phyloP scores from a whole-genome alignment of 2,329 filamentous ascomycete species.

The Thelonectria rubi region DNA sequence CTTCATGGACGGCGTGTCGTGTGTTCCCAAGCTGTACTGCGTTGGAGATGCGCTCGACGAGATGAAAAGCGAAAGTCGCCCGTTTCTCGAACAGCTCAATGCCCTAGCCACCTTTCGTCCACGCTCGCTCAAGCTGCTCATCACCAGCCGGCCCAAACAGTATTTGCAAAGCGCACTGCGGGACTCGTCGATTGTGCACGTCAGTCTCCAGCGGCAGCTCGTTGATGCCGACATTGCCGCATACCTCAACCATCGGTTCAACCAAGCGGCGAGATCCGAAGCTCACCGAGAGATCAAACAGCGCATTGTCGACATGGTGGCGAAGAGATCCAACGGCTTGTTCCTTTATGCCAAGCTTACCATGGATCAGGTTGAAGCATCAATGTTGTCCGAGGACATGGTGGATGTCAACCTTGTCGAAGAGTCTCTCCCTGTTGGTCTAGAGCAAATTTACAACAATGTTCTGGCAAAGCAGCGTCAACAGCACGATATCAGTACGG shows the following conservation, averaged over 20 bases:
- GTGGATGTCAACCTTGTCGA: slow-evolving; percentile 21
- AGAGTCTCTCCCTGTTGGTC: slow-evolving; percentile 30
- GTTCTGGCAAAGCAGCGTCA: slow-evolving; percentile 49
- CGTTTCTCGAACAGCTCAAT: slow-evolving; percentile 34
- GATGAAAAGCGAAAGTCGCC: slow-evolving; percentile 32
- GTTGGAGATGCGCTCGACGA: slow-evolving; percentile 38
- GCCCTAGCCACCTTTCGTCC: slow-evolving; percentile 32
- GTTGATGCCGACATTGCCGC: slow-evolving; percentile 32
- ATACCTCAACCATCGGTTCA: slow-evolving; percentile 33
- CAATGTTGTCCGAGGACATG: background rate
- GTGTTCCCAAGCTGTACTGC: slow-evolving; percentile 34
- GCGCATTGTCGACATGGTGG: slow-evolving; percentile 32
- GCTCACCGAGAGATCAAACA: slow-evolving; percentile 16
- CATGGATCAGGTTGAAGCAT: slow-evolving; percentile 34
- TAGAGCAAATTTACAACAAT: slow-evolving; percentile 44
- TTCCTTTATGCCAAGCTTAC: slow-evolving; percentile 39
- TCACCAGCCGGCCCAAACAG: slow-evolving; percentile 36
- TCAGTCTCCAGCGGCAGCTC: slow-evolving; percentile 36
- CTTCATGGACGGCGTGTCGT: slow-evolving; percentile 29
- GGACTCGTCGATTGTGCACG: slow-evolving; percentile 35
- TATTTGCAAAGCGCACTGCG: slow-evolving; percentile 30
- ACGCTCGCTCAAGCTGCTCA: slow-evolving; percentile 32
- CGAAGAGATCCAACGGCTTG: slow-evolving; percentile 27
- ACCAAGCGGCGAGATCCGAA: slow-evolving; percentile 2
- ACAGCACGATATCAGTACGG: slow-evolving; percentile 39